Evolutionary conservation across 1,139 yeast genomes (phyloP).

Genomic region (Yarrowia galli): DNA sequence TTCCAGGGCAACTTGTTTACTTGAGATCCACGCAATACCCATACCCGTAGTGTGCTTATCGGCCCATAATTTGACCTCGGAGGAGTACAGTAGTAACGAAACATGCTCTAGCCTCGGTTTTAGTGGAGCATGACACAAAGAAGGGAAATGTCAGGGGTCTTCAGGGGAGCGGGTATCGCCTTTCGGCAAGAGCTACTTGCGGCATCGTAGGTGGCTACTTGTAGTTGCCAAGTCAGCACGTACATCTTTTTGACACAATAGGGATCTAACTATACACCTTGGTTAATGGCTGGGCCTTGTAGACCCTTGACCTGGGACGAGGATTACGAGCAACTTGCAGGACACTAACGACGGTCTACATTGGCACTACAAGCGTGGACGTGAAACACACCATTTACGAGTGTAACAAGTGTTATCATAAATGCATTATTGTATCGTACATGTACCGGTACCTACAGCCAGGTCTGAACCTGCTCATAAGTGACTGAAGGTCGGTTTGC

Average conservation of each 20-base stretch:
- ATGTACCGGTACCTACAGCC: not conserved
- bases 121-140: slow-evolving; percentile 1
- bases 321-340: not conserved
- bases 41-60: not conserved
- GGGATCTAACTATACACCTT: not conserved
- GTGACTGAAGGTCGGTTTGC: not conserved
- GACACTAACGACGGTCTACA: not conserved
- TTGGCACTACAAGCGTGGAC: not conserved
- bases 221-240: too few species aligned
- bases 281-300: too few species aligned
- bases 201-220: not conserved
- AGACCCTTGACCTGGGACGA: not conserved
- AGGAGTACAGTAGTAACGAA: not conserved
- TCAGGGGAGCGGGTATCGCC: too few species aligned
- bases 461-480: slow-evolving; percentile 9
- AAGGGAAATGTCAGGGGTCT: not conserved
- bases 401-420: not conserved
- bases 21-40: not conserved
- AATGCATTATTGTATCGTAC: slow-evolving; percentile 23
- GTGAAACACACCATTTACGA: not conserved
- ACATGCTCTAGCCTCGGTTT: slow-evolving; percentile 1
- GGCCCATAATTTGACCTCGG: not conserved
- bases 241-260: not conserved
- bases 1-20: not conserved
- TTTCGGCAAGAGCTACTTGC: too few species aligned